Base-by-base conservation (phyloP, 768 basidiomycete species). In the Lactifluus volemus region DNA sequence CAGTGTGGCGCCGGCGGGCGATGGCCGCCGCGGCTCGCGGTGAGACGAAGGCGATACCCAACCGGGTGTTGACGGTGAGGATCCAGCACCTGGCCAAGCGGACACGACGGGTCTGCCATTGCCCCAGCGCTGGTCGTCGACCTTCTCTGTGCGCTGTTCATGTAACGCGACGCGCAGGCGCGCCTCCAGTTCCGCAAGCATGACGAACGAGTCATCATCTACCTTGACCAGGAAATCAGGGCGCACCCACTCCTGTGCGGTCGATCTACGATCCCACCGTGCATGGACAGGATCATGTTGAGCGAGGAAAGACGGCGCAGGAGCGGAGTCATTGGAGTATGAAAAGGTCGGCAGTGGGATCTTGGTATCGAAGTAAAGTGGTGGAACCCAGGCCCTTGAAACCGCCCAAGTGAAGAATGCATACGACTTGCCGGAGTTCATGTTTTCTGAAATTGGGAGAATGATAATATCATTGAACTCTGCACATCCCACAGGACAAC, bases 171-270 rank as follows among this genome's bases (percentile, higher is more conserved):
- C 73, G 49, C 95, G 81, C 58, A 98, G 75, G 32, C 92, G 82
- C n/a, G 90, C 82, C 73, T 98, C 95, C 17, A 98, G 78, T 71
- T 98, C 95, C 2, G 90, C 90, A 36, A 98, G 81, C 83, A 97
- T 94, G 54, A 98, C 82, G 68, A 98, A 96, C 8, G 92, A 84
- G 72, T 98, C 95, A 68, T 98, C 95, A 71, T 98, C 95, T 1
- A 88, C 89, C 74, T 98, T 98, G 68, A 90, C 84, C 45, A 98
- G 84, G 68, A 85, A 98, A 71, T 97, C 92, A 11, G 93, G 95
- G 42, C 89, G 80, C 21, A 87, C 86, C 90, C 92, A 95, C 7
- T 82, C 78, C 47, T 71, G 74, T 3, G 79, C 74, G 32, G 73
- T 70, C 17, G 73, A 75, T 0, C 70, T 69, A 44, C 75, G 68